Evolutionary conservation across 106 monocot genomes (phyloP).

Genomic region (Dioscorea dumetorum): DNA sequence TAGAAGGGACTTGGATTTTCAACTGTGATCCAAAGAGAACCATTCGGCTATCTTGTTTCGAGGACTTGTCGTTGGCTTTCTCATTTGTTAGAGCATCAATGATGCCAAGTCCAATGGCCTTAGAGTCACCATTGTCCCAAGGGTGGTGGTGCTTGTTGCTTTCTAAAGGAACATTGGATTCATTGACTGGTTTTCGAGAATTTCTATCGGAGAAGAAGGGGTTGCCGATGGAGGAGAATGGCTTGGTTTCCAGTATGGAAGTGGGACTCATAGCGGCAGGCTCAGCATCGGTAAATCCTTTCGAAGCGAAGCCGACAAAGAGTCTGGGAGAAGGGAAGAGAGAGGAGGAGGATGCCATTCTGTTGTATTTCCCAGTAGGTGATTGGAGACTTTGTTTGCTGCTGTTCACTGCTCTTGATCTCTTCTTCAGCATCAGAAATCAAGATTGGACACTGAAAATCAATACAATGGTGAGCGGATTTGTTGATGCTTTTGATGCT

Average conservation of each 20-base stretch:
- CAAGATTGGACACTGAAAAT: not conserved
- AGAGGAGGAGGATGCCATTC: not conserved
- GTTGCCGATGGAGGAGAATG: constrained; percentile 24
- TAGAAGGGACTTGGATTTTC: constrained; percentile 52
- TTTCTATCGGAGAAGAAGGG: constrained; percentile 29
- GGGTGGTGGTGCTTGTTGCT: constrained; percentile 3
- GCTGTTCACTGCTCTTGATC: constrained; percentile 11
- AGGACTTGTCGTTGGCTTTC: constrained; percentile 6
- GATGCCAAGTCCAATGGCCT: constrained; percentile 37
- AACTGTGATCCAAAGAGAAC: constrained; percentile 67
- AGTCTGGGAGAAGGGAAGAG: constrained; percentile 9
- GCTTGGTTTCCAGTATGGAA: constrained; percentile 69
- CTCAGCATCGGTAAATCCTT: constrained; percentile 17
- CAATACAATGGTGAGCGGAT: not conserved
- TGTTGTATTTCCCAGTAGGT: constrained; percentile 4
- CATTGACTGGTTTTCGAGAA: constrained; percentile 10
- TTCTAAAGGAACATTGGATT: constrained; percentile 3
- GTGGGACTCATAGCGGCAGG: constrained; percentile 66
- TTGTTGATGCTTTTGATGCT: no score
- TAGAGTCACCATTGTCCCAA: constrained; percentile 7
- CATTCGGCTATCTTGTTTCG: constrained; percentile 29
- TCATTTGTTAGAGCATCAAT: constrained; percentile 44
- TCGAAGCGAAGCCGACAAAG: constrained; percentile 13
- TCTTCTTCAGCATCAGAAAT: constrained; percentile 9
- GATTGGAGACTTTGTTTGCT: constrained; percentile 5